Evolutionary conservation across 2,329 filamentous ascomycete genomes (phyloP).

Genomic region (Knufia fluminis): DNA sequence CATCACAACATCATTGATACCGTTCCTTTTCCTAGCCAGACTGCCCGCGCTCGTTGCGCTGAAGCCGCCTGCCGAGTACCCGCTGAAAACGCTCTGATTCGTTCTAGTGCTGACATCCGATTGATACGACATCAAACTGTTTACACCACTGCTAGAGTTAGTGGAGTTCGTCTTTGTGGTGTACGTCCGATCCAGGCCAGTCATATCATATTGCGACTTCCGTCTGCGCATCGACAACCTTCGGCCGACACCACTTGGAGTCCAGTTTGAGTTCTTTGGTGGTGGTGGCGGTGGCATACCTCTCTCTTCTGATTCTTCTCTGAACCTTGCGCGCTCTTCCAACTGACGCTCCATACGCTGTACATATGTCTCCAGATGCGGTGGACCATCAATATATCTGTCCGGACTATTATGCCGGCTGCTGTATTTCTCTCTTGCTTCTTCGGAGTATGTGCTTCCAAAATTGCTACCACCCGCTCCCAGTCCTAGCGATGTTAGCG

Average conservation of each 20-base stretch:
- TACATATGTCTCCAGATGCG: constrained; percentile 76
- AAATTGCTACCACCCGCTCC: constrained; percentile 55
- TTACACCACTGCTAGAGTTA: constrained; percentile 62
- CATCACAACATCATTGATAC: constrained; percentile 20
- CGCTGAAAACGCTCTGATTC: constrained; percentile 85
- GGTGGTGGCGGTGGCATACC: constrained; percentile 53
- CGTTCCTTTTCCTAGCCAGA: constrained; percentile 59
- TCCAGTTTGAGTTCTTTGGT: constrained; percentile 43
- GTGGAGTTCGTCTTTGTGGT: constrained; percentile 84
- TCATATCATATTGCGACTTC: constrained; percentile 60
- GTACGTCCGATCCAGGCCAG: constrained; percentile 64
- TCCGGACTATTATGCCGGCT: constrained; percentile 40
- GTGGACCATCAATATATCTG: constrained; percentile 48
- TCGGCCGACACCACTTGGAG: constrained; percentile 29
- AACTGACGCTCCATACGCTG: constrained; percentile 83
- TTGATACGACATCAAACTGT: constrained; percentile 56
- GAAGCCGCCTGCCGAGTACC: constrained; percentile 77
- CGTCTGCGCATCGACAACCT: constrained; percentile 31
- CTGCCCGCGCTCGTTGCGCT: constrained; percentile 94
- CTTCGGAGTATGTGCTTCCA: constrained; percentile 35
- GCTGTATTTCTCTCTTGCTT: constrained; percentile 52
- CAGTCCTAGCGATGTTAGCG: constrained; percentile 68
- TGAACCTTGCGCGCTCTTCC: constrained; percentile 48
- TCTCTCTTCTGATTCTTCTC: constrained; percentile 36
- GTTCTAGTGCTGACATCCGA: constrained; percentile 69